Base-by-base conservation (phyloP, 768 basidiomycete species). In the Lepiota brunneoincarnata region DNA sequence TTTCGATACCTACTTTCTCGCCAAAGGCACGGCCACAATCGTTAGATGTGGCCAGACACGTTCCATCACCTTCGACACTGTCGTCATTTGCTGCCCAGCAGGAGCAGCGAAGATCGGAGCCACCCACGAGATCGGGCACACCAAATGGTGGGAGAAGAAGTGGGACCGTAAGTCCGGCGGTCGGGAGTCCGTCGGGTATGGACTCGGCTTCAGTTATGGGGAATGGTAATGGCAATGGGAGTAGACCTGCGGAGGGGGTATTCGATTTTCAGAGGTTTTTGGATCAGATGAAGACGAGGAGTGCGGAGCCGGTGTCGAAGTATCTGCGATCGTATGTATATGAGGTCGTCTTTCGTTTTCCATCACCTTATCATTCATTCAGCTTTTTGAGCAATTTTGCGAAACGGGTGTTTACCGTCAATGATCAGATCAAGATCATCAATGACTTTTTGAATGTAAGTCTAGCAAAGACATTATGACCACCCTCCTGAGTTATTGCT, bases 181-280 rank as follows among this genome's bases (percentile, higher is more conserved):
- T 14, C n/a, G 24, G 35, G 24, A 39, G 23, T 40, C 43, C 57
- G 11, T 31, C 31, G 7, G 31, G 31, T 31, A 31, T 31, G 31
- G 31, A 31, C 7, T 31, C 26, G 7, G 31, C 31, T 49, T 64
- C 60, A 17, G n/a, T n/a, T n/a, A n/a, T n/a, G n/a, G n/a, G n/a
- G n/a, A 46, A 54, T 2, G 60, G 59, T n/a, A 68, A 59, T 47
- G 64, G 62, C 0, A 58, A 69, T 21, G 61, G 57, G 10, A 35
- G 51, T 17, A 70, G 67, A 53, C 61, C 63, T 31, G 65, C 55
- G 35, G 79, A 78, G 54, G 74, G 75, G 0, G 74, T 75, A 39
- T 98, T 98, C 61, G 96, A 98, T 69, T 98, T 98, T 66, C 93
- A 96, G 65, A 84, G 78, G 44, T 99, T 99, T 69, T 70, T 98